A percentile compares a stretch with the other conserved stretches of the same genome.
These are phyloP conservation scores for Colletotrichum orchidophilum DNA, from an alignment of 2,329 filamentous ascomycete species.

Conservation along the genomic window DNA sequence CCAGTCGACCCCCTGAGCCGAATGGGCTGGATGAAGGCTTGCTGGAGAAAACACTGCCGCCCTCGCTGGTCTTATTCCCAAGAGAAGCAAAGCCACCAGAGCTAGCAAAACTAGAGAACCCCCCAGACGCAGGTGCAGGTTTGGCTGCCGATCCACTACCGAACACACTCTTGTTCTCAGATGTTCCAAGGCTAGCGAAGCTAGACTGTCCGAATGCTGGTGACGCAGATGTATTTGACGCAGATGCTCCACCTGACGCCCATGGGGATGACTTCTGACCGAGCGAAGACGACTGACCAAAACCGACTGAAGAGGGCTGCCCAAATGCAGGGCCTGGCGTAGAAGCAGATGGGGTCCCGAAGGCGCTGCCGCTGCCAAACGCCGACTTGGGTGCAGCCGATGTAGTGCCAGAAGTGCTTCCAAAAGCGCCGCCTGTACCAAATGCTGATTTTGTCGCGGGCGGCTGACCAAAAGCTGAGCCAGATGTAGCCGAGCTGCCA, in stretches of 20 bases:
- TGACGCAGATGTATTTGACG: conserved; percentile 43
- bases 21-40: conserved; percentile 50
- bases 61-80: conserved; percentile 45
- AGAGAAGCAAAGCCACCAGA: conserved; percentile 65
- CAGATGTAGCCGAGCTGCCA: conserved; percentile 44
- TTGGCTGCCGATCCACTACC: conserved; percentile 41
- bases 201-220: conserved; percentile 66
- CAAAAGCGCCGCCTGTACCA: conserved; percentile 17
- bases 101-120: conserved; percentile 63
- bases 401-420: conserved; percentile 34
- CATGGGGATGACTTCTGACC: conserved; percentile 64
- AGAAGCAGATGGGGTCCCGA: conserved; percentile 33
- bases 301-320: conserved; percentile 48
- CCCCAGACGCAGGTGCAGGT: conserved; percentile 46
- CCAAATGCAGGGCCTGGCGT: conserved; percentile 46
- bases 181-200: conserved; percentile 54
- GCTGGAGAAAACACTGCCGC: conserved; percentile 48
- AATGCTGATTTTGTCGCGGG: conserved; percentile 41
- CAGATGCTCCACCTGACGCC: conserved; percentile 49
- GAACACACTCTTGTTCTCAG: conserved; percentile 50
- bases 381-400: conserved; percentile 38
- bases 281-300: conserved; percentile 61
- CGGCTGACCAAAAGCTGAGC: conserved; percentile 60
- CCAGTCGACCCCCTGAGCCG: conserved; percentile 39
- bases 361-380: conserved; percentile 9